Base-by-base conservation (phyloP, 139 green algal species). In the Tetraselmis chui region DNA sequence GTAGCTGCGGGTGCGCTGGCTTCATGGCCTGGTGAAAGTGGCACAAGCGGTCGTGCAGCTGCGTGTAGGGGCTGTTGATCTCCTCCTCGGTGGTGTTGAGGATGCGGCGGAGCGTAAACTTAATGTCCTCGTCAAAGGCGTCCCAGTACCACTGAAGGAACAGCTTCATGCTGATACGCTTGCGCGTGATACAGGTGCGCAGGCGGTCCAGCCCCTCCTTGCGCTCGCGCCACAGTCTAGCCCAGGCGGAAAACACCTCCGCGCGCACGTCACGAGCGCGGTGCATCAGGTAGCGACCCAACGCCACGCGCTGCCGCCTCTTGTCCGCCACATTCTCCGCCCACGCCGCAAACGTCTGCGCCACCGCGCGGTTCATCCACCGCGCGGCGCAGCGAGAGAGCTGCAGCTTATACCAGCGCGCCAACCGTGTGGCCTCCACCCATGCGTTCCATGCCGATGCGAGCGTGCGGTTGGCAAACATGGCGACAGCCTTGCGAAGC, bases 81-180 rank as follows among this genome's bases (percentile, higher is more conserved):
- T 79, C 80, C 29, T 84, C 87, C 80, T 89, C 83, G 5, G 85
- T 83, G 31, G 85, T 32, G 67, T 91, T 80, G 78, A 91, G 88
- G 80, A 91, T 91, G 28, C 80, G 76, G 32, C 83, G 80, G 27
- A 91, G 83, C 2, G 87, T 91, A 29, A 84, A 79, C 76, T 84
- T 76, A 30, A 95, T 84, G 67, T 94, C 88, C 24, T 90, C 81
- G 79, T 94, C 91, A 79, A 95, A 93, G 24, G 79, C 83, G 30
- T 94, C 88, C 92, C 92, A 95, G 87, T 95, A 95, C 87, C 89
- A 94, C 30, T 86, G 80, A 77, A 89, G 89, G 87, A 92, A 95
- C 29, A 89, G 87, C 75, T 79, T 31, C 79, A 93, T 93, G n/a
- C 89, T 88, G 29, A 92, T 86, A 26, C 82, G 83, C 83, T 94